Base-by-base conservation (phyloP, 441 rosid species). In the Corymbia calophylla region DNA sequence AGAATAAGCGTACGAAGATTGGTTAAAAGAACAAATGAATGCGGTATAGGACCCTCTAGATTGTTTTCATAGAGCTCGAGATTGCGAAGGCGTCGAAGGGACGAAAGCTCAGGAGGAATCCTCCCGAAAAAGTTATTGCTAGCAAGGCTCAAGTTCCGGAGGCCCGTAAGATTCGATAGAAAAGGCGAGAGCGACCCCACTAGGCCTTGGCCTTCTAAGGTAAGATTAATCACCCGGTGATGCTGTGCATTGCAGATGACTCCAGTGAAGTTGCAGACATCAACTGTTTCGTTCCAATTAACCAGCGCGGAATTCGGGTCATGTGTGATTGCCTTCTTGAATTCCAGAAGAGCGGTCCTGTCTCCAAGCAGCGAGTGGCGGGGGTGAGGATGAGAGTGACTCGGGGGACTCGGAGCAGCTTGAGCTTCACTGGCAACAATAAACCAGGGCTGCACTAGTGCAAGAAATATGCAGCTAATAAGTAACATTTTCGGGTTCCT, bases 291-390 rank as follows among this genome's bases (percentile, higher is more conserved):
- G 19, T 88, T 62, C 94, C 95, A 92, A 51, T 91, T 88, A 18
- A 88, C 58, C 8, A 93, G 91, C 3, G 17, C 87, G 12, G 90
- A 88, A 25, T 89, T 80, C 1, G 93, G 92, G 73, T 93, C 92
- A 14, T 53, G 62, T n/a, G 23, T 70, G 25, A 92, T 88, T 35
- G 91, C 44, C 82, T 68, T 91, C 90, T 90, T 92, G 92, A 93
- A 92, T 77, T 88, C 91, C 5, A 92, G 92, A 87, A 92, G 95
- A 19, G 91, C 93, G 14, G 86, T 92, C 91, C 91, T 92, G 92
- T 93, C 95, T 4, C 88, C 64, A 1, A 68, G 60, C 91, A 94
- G 88, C 27, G 95, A 93, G 84, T 89, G 94, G 89, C 9, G 82
- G 53, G 87, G 80, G 73, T 88, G 88, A 68, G 87, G 91, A 87